These are phyloP conservation scores for Zymoseptoria ardabiliae DNA, from an alignment of 2,329 filamentous ascomycete species.

Conservation along the genomic window DNA sequence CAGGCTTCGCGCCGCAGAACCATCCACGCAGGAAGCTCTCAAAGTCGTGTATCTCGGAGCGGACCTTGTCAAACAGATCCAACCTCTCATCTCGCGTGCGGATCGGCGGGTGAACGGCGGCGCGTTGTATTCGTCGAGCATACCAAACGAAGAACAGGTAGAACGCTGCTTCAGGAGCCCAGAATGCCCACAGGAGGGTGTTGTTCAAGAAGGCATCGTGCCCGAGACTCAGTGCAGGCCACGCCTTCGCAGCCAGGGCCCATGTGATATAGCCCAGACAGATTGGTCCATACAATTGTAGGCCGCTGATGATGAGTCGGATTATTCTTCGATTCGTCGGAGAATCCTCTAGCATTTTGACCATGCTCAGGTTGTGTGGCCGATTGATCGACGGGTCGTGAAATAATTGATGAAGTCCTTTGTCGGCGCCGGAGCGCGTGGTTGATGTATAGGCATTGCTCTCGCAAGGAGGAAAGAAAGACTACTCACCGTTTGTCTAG, in stretches of 20 bases:
- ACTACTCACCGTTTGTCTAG: background rate
- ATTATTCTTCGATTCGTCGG: conserved; percentile 16
- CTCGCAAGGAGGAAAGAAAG: background rate
- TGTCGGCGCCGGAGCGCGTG: background rate
- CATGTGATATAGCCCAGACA: conserved; percentile 19
- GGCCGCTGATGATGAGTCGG: conserved; percentile 12
- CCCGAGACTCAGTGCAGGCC: conserved; percentile 8
- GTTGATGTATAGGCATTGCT: background rate
- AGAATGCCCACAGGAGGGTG: conserved; percentile 36
- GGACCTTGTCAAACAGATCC: conserved; percentile 51
- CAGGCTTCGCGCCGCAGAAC: conserved; percentile 55
- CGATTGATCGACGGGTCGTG: background rate
- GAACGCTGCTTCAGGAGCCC: conserved; percentile 47
- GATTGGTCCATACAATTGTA: conserved; percentile 16
- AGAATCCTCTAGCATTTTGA: conserved; percentile 20
- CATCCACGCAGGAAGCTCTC: conserved; percentile 55
- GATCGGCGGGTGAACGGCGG: conserved; percentile 44
- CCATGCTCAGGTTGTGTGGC: conserved; percentile 1
- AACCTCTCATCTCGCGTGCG: conserved; percentile 43
- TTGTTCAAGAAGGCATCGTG: conserved; percentile 8
- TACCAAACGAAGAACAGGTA: conserved; percentile 50
- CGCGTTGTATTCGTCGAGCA: conserved; percentile 44
- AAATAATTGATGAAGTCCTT: background rate
- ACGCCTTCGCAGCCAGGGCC: conserved; percentile 6
- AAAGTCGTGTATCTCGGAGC: conserved; percentile 47